A percentile compares a stretch with the other conserved stretches of the same genome.
phyloP scores from a whole-genome alignment of 2,329 filamentous ascomycete genomes.

The Talaromyces sp. region DNA sequence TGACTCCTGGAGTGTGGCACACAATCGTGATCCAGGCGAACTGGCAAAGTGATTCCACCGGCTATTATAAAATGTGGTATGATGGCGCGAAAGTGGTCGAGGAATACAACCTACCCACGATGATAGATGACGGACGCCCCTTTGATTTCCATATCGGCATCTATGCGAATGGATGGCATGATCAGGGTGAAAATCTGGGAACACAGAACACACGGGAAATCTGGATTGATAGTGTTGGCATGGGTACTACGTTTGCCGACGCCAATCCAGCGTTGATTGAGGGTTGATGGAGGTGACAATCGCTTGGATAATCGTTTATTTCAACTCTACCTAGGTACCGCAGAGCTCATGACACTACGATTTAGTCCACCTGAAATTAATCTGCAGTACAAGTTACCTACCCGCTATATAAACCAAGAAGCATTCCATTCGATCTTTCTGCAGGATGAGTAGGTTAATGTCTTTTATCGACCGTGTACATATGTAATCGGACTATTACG shows the following conservation, averaged over 20 bases:
- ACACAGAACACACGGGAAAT: constrained; percentile 47
- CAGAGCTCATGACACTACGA: not conserved
- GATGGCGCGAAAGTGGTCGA: constrained; percentile 50
- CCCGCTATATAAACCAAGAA: too few relatives aligned
- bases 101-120: constrained; percentile 44
- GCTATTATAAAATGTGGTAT: constrained; percentile 50
- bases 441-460: too few relatives aligned
- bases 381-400: not conserved
- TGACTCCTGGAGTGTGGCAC: constrained; percentile 50
- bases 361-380: not conserved
- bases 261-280: constrained; percentile 32
- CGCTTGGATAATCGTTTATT: not conserved
- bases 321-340: not conserved
- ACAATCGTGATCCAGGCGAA: constrained; percentile 47
- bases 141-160: constrained; percentile 51
- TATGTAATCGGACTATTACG: too few relatives aligned
- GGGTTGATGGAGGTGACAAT: not conserved
- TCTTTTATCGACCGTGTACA: not conserved
- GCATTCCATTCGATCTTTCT: too few relatives aligned
- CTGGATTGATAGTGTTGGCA: constrained; percentile 53
- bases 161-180: constrained; percentile 54
- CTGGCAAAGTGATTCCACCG: constrained; percentile 48
- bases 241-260: constrained; percentile 45
- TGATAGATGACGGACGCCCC: constrained; percentile 43
- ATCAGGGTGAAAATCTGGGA: constrained; percentile 41